Evolutionary conservation across 192 early-diverging fungal species (phyloP).

Genomic region (Backusella parvicylindrica): DNA sequence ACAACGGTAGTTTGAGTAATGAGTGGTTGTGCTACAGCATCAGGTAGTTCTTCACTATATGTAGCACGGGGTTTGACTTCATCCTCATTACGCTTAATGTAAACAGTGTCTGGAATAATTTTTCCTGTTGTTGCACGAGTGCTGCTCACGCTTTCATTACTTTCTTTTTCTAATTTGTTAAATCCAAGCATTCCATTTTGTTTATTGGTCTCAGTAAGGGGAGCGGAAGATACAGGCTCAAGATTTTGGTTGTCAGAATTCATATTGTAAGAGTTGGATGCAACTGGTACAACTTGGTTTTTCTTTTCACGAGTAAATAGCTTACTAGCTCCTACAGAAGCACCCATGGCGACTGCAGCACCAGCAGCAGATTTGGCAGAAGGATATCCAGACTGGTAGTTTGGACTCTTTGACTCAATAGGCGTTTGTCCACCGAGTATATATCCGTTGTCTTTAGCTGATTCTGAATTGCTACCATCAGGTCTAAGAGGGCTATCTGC

Average conservation of each 20-base stretch:
- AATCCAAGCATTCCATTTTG: not conserved
- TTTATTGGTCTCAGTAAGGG: not conserved
- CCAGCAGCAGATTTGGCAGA: not conserved
- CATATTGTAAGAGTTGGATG: not conserved
- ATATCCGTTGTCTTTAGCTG: not conserved
- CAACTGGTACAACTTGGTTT: not conserved
- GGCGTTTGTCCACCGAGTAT: not conserved
- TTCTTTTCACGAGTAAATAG: not conserved
- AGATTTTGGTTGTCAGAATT: not conserved
- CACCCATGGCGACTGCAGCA: not conserved
- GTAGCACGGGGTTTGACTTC: not conserved
- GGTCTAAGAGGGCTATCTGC: not conserved
- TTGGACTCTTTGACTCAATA: not conserved
- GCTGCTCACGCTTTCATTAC: constrained; percentile 7
- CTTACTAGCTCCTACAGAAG: not conserved
- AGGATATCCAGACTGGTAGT: not conserved
- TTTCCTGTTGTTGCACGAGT: constrained; percentile 2
- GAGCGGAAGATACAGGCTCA: not conserved
- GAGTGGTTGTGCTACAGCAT: not conserved
- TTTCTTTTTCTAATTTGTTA: not conserved
- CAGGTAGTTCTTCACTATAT: not conserved
- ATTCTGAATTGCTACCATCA: not conserved
- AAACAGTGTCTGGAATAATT: not conserved
- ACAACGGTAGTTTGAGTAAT: not conserved
- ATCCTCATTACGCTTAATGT: not conserved